Evolutionary conservation across 176 grass and related monocot genomes (phyloP).

Genomic region (Cenchrus purpureus): DNA sequence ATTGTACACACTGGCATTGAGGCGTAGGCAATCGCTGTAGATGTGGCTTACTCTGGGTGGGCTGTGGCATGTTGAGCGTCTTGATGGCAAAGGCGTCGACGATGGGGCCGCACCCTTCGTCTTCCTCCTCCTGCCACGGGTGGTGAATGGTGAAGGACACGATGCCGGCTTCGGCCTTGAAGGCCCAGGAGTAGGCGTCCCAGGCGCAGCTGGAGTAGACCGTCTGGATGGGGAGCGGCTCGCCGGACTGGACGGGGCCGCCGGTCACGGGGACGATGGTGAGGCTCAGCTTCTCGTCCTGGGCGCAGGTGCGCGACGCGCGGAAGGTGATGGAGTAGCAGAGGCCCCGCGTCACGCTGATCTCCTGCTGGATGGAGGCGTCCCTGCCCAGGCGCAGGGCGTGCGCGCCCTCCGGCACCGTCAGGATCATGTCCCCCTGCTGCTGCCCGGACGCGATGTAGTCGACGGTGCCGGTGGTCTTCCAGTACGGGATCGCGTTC

Average conservation of each 20-base stretch:
- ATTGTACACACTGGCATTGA: background rate
- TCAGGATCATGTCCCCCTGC: conserved; percentile 52
- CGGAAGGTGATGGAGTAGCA: conserved; percentile 72
- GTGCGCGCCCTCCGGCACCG: conserved; percentile 48
- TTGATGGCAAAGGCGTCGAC: conserved; percentile 51
- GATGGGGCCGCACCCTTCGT: conserved; percentile 56
- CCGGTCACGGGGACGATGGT: conserved; percentile 30
- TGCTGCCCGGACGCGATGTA: conserved; percentile 46
- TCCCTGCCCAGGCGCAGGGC: conserved; percentile 59
- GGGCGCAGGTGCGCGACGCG: conserved; percentile 66
- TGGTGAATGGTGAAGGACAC: conserved; percentile 48
- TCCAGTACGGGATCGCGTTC: conserved; percentile 50
- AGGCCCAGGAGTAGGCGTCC: conserved; percentile 64
- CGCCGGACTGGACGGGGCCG: background rate
- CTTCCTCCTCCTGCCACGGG: conserved; percentile 40
- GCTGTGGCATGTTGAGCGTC: conserved; percentile 20
- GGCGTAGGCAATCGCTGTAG: background rate
- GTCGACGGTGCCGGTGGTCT: conserved; percentile 56
- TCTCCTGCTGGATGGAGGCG: conserved; percentile 43
- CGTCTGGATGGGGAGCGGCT: conserved; percentile 54
- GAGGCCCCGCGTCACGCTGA: conserved; percentile 19
- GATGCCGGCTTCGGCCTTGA: conserved; percentile 33
- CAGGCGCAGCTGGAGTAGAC: conserved; percentile 61
- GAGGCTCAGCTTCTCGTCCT: conserved; percentile 56
- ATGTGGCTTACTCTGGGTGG: conserved; percentile 14